Percentiles rank a stretch among this genome's conserved stretches.
Evolutionary conservation across 1,284 basidiomycete species (phyloP).

Genomic region (Grifola frondosa): DNA sequence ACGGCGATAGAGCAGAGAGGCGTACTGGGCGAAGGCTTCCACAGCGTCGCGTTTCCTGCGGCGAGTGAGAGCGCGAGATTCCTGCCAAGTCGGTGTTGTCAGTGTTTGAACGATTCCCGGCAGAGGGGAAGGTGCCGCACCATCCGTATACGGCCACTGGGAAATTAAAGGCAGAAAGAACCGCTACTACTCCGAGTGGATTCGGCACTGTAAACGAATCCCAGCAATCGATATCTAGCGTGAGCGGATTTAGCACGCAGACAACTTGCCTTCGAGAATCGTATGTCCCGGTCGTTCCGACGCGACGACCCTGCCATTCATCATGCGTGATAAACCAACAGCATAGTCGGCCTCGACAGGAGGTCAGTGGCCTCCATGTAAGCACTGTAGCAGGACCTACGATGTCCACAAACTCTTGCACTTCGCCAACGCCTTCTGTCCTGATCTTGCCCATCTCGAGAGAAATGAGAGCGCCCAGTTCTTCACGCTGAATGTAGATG

Average conservation of each 20-base stretch:
- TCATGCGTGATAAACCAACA: slow-evolving; percentile 87
- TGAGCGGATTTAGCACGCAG: background rate
- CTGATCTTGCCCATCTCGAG: slow-evolving; percentile 97
- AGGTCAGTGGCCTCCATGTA: background rate
- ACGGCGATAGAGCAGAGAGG: slow-evolving; percentile 87
- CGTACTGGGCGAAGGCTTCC: slow-evolving; percentile 93
- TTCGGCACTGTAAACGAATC: slow-evolving; percentile 69
- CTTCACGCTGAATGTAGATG: slow-evolving; percentile 55
- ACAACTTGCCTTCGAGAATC: slow-evolving; percentile 72
- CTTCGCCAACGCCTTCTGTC: slow-evolving; percentile 91
- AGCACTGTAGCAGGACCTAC: slow-evolving; percentile 42
- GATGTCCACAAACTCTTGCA: slow-evolving; percentile 94
- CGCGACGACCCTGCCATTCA: slow-evolving; percentile 84
- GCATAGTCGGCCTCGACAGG: slow-evolving; percentile 60
- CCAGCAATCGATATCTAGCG: background rate
- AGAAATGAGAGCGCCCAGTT: slow-evolving; percentile 80
- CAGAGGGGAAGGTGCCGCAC: slow-evolving; percentile 37
- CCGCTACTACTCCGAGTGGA: slow-evolving; percentile 89
- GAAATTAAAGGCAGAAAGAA: slow-evolving; percentile 93
- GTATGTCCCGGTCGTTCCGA: slow-evolving; percentile 89
- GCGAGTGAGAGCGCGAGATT: slow-evolving; percentile 88
- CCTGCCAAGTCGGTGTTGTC: slow-evolving; percentile 45
- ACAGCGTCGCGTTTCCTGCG: slow-evolving; percentile 90
- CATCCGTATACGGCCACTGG: slow-evolving; percentile 90
- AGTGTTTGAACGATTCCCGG: background rate